These are phyloP conservation scores for Aschersonia sp. DNA, from an alignment of 2,329 filamentous ascomycete genomes.

Conservation along the genomic window DNA sequence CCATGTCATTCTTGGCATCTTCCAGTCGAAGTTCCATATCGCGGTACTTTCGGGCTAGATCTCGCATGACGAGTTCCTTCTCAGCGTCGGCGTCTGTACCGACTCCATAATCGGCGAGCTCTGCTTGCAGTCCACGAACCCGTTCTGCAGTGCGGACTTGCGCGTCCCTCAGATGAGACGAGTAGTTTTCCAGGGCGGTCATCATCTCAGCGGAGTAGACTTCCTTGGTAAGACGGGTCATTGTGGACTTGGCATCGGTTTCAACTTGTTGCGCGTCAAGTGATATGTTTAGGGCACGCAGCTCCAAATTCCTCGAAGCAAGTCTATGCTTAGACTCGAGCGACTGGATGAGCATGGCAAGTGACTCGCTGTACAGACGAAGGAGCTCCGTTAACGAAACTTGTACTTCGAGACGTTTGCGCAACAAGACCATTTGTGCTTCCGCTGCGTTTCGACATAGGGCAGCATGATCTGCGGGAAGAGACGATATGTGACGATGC, in stretches of 20 bases:
- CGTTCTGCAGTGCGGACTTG: constrained; percentile 28
- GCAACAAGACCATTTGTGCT: constrained; percentile 18
- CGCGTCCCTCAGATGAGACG: constrained; percentile 32
- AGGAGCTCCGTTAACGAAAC: constrained; percentile 24
- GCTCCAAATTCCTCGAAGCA: constrained; percentile 33
- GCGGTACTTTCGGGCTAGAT: constrained; percentile 35
- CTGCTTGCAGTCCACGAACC: constrained; percentile 22
- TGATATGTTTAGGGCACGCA: constrained; percentile 30
- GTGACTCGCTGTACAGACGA: constrained; percentile 19
- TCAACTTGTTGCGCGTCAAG: constrained; percentile 28
- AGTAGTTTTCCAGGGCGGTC: constrained; percentile 31
- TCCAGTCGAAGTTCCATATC: constrained; percentile 35
- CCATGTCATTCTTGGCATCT: constrained; percentile 34
- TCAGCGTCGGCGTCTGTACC: constrained; percentile 16
- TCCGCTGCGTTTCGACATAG: constrained; percentile 19
- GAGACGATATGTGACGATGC: constrained; percentile 39
- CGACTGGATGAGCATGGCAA: constrained; percentile 29
- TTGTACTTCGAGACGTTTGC: constrained; percentile 23
- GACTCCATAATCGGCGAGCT: constrained; percentile 37
- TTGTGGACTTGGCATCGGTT: constrained; percentile 19
- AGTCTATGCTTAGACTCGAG: constrained; percentile 42
- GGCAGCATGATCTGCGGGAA: constrained; percentile 24
- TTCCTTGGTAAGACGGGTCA: constrained; percentile 19
- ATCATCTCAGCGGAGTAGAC: constrained; percentile 30
- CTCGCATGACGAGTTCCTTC: constrained; percentile 35